phyloP scores from a whole-genome alignment of 257 asterid species.

The Solanum clarkiae region DNA sequence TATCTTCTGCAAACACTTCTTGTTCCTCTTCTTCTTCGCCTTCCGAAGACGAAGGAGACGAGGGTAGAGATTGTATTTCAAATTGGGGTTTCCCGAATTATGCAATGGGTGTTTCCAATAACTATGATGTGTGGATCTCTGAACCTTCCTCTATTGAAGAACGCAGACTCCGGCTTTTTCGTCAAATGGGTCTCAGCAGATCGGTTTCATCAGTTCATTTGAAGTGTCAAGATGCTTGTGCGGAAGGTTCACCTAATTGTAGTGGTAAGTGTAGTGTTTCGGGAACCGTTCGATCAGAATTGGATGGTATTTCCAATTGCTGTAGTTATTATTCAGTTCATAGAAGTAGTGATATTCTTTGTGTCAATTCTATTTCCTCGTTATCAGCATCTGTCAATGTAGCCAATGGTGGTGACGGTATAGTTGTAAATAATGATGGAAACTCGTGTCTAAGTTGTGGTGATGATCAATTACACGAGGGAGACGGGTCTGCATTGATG shows the following conservation, averaged over 20 bases:
- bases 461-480: slow-evolving; percentile 5
- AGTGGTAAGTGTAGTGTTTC: neutral
- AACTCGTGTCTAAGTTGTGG: neutral
- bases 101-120: slow-evolving; percentile 22
- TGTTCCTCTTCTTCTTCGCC: neutral
- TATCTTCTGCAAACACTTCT: slow-evolving; percentile 1
- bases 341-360: neutral
- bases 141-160: slow-evolving; percentile 77
- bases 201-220: slow-evolving; percentile 17
- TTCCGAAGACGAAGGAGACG: neutral
- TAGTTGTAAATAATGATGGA: slow-evolving; percentile 19
- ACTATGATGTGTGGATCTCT: slow-evolving; percentile 88
- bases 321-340: neutral
- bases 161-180: slow-evolving; percentile 70
- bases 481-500: slow-evolving; percentile 15
- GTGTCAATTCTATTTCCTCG: slow-evolving; percentile 1
- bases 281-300: slow-evolving; percentile 37
- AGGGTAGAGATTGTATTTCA: neutral
- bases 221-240: neutral
- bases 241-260: neutral
- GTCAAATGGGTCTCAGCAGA: slow-evolving; percentile 61
- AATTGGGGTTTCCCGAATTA: slow-evolving; percentile 1
- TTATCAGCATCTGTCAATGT: neutral
- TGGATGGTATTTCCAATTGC: slow-evolving; percentile 34
- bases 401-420: slow-evolving; percentile 1